Evolutionary conservation across 352 stramenopile species (phyloP).

Genomic region (Globisporangium perplexum): DNA sequence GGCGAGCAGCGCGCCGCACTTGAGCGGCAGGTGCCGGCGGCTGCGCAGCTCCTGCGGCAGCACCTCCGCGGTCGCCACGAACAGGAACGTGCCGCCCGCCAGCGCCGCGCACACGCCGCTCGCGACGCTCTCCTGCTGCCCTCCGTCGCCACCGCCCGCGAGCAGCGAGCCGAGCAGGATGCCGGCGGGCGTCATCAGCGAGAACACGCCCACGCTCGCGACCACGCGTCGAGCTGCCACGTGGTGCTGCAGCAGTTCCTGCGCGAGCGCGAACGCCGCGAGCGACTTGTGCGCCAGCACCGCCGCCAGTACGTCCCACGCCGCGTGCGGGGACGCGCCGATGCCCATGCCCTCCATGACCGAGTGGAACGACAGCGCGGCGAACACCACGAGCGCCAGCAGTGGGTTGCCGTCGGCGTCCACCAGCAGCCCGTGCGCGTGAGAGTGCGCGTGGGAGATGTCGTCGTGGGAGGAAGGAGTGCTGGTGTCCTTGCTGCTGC

Average conservation of each 20-base stretch:
- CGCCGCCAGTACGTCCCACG: slow-evolving; percentile 74
- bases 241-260: slow-evolving; percentile 68
- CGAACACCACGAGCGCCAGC: slow-evolving; percentile 70
- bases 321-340: slow-evolving; percentile 42
- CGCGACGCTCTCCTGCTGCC: slow-evolving; percentile 29
- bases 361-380: slow-evolving; percentile 79
- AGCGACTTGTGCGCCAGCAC: slow-evolving; percentile 84
- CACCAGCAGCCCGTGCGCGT: slow-evolving; percentile 49
- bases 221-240: slow-evolving; percentile 32
- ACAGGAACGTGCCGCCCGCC: slow-evolving; percentile 77
- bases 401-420: slow-evolving; percentile 36
- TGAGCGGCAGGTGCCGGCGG: slow-evolving; percentile 34
- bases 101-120: slow-evolving; percentile 69
- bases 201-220: slow-evolving; percentile 50
- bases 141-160: slow-evolving; percentile 12
- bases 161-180: slow-evolving; percentile 61
- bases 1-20: slow-evolving; percentile 47
- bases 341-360: slow-evolving; percentile 85
- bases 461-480: slow-evolving; percentile 9
- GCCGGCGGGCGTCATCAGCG: slow-evolving; percentile 65
- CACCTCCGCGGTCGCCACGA: slow-evolving; percentile 76
- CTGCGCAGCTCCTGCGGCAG: slow-evolving; percentile 75
- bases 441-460: slow-evolving; percentile 49
- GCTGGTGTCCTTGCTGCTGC: background rate
- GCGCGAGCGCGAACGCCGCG: slow-evolving; percentile 60